These are phyloP conservation scores for Russula earlei DNA, from an alignment of 768 basidiomycete species.

Conservation along the genomic window DNA sequence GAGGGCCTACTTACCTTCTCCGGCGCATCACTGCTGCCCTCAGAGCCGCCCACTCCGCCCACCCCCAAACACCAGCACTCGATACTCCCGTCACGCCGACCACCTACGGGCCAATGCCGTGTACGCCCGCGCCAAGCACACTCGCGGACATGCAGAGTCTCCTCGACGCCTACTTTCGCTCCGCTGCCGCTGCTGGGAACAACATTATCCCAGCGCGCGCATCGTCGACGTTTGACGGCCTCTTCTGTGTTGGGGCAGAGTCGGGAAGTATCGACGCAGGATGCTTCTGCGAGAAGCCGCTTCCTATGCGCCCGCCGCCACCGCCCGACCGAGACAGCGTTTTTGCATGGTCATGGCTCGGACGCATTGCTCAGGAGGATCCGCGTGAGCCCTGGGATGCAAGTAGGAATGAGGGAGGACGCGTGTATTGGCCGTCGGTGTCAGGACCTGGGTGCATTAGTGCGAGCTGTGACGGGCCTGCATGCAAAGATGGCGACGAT, in stretches of 20 bases:
- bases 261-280: not conserved
- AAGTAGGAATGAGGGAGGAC: not conserved
- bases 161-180: conserved; percentile 19
- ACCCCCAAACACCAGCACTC: not conserved
- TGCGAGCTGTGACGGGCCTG: conserved; percentile 2
- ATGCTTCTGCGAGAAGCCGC: conserved; percentile 10
- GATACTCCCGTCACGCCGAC: conserved; percentile 15
- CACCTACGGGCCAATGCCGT: conserved; percentile 21
- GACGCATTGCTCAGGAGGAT: conserved; percentile 8
- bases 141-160: conserved; percentile 19
- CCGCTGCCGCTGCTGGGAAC: not conserved
- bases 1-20: conserved; percentile 52
- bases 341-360: conserved; percentile 19
- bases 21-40: conserved; percentile 35
- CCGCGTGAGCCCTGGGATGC: conserved; percentile 10
- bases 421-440: conserved; percentile 1
- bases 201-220: conserved; percentile 6
- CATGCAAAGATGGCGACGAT: conserved; percentile 2
- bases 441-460: conserved; percentile 4
- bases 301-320: conserved; percentile 9
- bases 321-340: conserved; percentile 17
- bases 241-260: not conserved
- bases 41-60: conserved; percentile 11
- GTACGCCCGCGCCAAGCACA: conserved; percentile 18
- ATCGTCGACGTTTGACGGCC: conserved; percentile 19